Percentiles rank a stretch among this genome's conserved stretches.
Evolutionary conservation across 2,329 filamentous ascomycete genomes (phyloP).

Genomic region (Neofusicoccum laricinum): DNA sequence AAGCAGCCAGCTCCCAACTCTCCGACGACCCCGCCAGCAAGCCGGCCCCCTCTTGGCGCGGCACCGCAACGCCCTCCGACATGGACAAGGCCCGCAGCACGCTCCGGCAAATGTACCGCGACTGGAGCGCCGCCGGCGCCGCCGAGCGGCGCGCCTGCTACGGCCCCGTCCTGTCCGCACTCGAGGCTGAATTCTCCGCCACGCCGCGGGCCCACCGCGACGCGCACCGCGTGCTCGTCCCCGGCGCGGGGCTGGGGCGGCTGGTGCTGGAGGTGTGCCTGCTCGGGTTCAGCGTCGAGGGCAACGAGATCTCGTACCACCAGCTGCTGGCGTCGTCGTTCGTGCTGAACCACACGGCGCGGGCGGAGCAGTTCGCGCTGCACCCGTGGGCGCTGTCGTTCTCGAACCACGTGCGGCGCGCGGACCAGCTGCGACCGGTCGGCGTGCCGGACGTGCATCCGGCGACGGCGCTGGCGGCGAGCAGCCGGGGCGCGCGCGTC

Average conservation of each 20-base stretch:
- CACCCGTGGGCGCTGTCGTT: conserved; percentile 86
- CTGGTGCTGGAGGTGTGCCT: conserved; percentile 83
- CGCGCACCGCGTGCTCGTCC: conserved; percentile 69
- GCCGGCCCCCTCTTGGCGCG: conserved; percentile 57
- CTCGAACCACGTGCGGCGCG: conserved; percentile 74
- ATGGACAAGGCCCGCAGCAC: conserved; percentile 91
- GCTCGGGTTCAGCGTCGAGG: conserved; percentile 72
- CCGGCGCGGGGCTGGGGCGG: conserved; percentile 83
- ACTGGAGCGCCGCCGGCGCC: conserved; percentile 81
- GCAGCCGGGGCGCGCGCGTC: conserved; percentile 21
- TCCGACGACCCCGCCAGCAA: conserved; percentile 42
- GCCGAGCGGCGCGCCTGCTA: conserved; percentile 76
- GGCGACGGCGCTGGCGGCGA: conserved; percentile 27
- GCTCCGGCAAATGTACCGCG: conserved; percentile 87
- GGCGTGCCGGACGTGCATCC: conserved; percentile 71
- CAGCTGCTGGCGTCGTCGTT: conserved; percentile 83
- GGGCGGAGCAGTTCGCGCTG: conserved; percentile 64
- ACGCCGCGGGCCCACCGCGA: not conserved
- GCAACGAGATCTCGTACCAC: conserved; percentile 95
- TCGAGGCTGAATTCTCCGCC: conserved; percentile 51
- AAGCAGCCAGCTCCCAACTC: conserved; percentile 38
- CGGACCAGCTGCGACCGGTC: conserved; percentile 72
- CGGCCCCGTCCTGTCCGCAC: conserved; percentile 64
- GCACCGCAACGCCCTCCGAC: conserved; percentile 68
- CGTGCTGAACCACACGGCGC: conserved; percentile 66